phyloP scores from a whole-genome alignment of 2,329 filamentous ascomycete species.

The Aspergillaceae sp. region DNA sequence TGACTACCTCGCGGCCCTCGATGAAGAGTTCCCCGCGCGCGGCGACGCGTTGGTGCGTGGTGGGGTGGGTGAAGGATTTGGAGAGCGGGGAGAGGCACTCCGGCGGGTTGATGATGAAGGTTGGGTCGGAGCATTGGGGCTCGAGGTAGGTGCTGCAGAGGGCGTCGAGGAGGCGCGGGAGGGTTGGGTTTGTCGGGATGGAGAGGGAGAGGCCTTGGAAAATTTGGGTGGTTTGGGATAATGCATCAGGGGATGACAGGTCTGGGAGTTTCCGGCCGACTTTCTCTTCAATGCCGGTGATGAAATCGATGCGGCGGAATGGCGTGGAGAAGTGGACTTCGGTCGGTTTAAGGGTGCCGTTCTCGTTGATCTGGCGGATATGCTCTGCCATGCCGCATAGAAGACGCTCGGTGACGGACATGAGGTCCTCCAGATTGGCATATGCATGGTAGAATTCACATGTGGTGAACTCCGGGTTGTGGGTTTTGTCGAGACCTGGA shows the following conservation, averaged over 20 bases:
- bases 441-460: conserved; percentile 96
- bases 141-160: conserved; percentile 72
- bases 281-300: conserved; percentile 64
- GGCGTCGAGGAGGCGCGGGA: conserved; percentile 69
- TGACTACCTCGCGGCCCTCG: conserved; percentile 71
- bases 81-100: conserved; percentile 84
- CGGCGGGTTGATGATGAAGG: conserved; percentile 85
- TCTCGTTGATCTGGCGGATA: conserved; percentile 38
- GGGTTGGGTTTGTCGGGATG: conserved; percentile 46
- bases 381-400: conserved; percentile 52
- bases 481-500: conserved; percentile 64
- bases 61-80: conserved; percentile 69
- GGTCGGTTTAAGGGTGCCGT: conserved; percentile 40
- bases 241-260: conserved; percentile 47
- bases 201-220: conserved; percentile 44
- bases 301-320: conserved; percentile 66
- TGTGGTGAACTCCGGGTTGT: conserved; percentile 95
- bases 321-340: conserved; percentile 50
- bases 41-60: conserved; percentile 62
- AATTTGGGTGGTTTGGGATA: conserved; percentile 49
- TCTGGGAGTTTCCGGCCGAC: conserved; percentile 60
- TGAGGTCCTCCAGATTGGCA: conserved; percentile 65
- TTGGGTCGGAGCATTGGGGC: conserved; percentile 60
- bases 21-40: conserved; percentile 82
- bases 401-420: conserved; percentile 65